These are phyloP conservation scores for Xylaria sp. DNA, from an alignment of 2,329 filamentous ascomycete species.

Conservation along the genomic window DNA sequence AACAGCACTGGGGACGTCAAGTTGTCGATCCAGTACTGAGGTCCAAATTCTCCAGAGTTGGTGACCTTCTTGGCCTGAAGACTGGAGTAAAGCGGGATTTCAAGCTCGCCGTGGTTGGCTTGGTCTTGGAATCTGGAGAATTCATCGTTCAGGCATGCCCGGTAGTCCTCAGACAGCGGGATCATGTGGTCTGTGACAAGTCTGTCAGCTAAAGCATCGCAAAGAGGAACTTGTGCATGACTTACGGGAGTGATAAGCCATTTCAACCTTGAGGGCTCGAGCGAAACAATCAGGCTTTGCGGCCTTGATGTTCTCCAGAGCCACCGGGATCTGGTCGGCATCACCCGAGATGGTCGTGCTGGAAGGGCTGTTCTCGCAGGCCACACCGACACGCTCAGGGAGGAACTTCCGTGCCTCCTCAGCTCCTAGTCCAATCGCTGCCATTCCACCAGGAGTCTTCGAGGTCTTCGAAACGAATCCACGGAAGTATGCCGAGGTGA, in stretches of 20 bases:
- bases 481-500: conserved; percentile 39
- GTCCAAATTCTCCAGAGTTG: conserved; percentile 4
- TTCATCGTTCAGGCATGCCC: no score
- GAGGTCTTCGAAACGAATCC: conserved; percentile 30
- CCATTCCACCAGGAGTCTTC: conserved; percentile 34
- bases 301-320: conserved; percentile 29
- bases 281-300: conserved; percentile 30
- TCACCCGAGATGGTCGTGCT: conserved; percentile 32
- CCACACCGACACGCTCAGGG: conserved; percentile 24
- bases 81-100: conserved; percentile 14
- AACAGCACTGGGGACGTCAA: conserved; percentile 23
- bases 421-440: conserved; percentile 35
- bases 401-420: conserved; percentile 30
- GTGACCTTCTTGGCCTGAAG: conserved; percentile 14
- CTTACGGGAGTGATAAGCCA: conserved; percentile 38
- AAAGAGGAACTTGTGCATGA: not conserved
- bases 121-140: no score
- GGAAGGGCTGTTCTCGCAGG: conserved; percentile 31
- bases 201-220: not conserved
- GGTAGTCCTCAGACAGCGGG: conserved; percentile 18
- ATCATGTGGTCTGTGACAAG: conserved; percentile 21
- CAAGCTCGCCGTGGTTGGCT: no score
- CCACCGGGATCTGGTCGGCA: conserved; percentile 20
- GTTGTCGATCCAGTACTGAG: conserved; percentile 24
- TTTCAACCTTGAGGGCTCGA: conserved; percentile 35